Evolutionary conservation across 768 basidiomycete species (phyloP).

Genomic region (Coprinellus micaceus): DNA sequence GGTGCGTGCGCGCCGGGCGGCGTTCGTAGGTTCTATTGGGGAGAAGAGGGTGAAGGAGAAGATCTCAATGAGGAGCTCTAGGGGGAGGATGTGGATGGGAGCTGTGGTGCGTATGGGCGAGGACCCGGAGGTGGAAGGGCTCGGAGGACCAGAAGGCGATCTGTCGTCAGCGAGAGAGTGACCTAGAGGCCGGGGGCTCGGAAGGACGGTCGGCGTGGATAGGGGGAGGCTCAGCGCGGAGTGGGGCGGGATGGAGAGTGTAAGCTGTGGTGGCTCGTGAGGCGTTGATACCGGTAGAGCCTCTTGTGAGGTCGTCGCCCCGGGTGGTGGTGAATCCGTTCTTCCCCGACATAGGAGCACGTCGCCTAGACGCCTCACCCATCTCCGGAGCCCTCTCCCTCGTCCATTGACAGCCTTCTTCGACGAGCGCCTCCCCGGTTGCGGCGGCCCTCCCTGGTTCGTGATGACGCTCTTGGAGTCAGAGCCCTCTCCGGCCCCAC

Average conservation of each 20-base stretch:
- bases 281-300: neutral
- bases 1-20: neutral
- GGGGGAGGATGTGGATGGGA: neutral
- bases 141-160: too few species aligned
- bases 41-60: neutral
- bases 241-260: too few species aligned
- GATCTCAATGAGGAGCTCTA: neutral
- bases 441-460: neutral
- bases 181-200: too few species aligned
- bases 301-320: neutral
- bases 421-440: neutral
- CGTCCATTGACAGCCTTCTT: neutral
- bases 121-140: too few species aligned
- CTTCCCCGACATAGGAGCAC: neutral
- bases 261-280: too few species aligned
- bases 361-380: neutral
- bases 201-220: neutral
- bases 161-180: too few species aligned
- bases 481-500: too few species aligned
- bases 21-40: neutral
- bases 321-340: neutral
- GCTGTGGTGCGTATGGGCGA: too few species aligned
- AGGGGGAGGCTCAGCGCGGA: neutral
- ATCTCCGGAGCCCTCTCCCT: neutral
- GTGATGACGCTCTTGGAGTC: too few species aligned